Percentiles rank a stretch among this genome's conserved stretches.
These are phyloP conservation scores for Euphorbia tirucalli DNA, from an alignment of 345 rosid genomes.

Conservation along the genomic window DNA sequence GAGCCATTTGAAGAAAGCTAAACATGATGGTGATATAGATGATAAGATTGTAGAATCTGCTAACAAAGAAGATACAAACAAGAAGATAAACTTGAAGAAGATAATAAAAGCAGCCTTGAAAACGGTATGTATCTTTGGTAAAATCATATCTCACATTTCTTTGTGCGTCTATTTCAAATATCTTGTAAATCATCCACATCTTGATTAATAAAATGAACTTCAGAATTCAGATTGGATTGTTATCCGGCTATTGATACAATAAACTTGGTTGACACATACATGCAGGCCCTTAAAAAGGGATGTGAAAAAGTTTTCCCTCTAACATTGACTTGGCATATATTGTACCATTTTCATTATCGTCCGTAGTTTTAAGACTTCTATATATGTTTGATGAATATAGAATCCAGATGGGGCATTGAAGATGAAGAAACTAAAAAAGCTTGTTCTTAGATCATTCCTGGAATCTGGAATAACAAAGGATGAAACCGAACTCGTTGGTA, in stretches of 20 bases:
- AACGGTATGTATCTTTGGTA: slow-evolving; percentile 43
- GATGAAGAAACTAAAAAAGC: slow-evolving; percentile 66
- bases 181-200: background rate
- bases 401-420: slow-evolving; percentile 58
- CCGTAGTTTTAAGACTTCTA: background rate
- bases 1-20: slow-evolving; percentile 41
- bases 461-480: slow-evolving; percentile 47
- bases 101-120: slow-evolving; percentile 60
- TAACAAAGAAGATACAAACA: slow-evolving; percentile 33
- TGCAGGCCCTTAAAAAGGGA: background rate
- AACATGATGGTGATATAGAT: slow-evolving; percentile 17
- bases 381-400: slow-evolving; percentile 30
- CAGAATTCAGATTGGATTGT: background rate
- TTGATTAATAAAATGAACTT: background rate
- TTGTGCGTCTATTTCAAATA: background rate
- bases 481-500: slow-evolving; percentile 35
- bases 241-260: background rate
- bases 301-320: background rate
- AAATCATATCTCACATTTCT: background rate
- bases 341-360: background rate
- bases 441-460: slow-evolving; percentile 45
- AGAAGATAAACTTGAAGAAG: slow-evolving; percentile 81
- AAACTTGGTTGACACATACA: background rate
- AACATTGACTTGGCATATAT: background rate
- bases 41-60: slow-evolving; percentile 17